These are phyloP conservation scores for Pulveroboletus sp. DNA, from an alignment of 768 basidiomycete species.

Conservation along the genomic window DNA sequence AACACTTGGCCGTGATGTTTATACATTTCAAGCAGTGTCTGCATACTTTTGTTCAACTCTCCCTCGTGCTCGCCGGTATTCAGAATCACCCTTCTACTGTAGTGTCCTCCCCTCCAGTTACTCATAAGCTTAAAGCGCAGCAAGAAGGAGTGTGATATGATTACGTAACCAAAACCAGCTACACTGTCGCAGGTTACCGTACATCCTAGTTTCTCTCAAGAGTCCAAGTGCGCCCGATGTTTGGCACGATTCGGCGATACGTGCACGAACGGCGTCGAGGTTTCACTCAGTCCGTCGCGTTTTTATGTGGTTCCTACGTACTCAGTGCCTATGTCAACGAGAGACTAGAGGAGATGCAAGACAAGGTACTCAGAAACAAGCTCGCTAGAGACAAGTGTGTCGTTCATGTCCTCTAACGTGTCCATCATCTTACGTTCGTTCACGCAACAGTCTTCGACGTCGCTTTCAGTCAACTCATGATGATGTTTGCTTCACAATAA, in stretches of 20 bases:
- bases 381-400: constrained; percentile 55
- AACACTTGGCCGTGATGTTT: too few species aligned
- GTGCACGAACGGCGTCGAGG: constrained; percentile 44
- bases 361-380: constrained; percentile 53
- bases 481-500: constrained; percentile 70
- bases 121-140: too few species aligned
- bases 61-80: too few species aligned
- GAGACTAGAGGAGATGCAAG: constrained; percentile 62
- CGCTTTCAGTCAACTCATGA: constrained; percentile 76
- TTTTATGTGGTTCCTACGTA: constrained; percentile 60
- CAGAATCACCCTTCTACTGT: too few species aligned
- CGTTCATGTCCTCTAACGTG: not conserved
- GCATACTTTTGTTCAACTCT: too few species aligned
- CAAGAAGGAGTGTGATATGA: too few species aligned
- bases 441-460: constrained; percentile 49
- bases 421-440: constrained; percentile 3
- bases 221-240: constrained; percentile 31
- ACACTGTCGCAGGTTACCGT: not conserved
- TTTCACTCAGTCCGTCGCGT: constrained; percentile 45
- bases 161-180: constrained; percentile 7
- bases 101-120: too few species aligned
- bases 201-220: too few species aligned
- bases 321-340: constrained; percentile 55
- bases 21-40: too few species aligned
- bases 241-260: constrained; percentile 42